phyloP scores from a whole-genome alignment of 1,284 basidiomycete species.

The Pseudozyma pruni region DNA sequence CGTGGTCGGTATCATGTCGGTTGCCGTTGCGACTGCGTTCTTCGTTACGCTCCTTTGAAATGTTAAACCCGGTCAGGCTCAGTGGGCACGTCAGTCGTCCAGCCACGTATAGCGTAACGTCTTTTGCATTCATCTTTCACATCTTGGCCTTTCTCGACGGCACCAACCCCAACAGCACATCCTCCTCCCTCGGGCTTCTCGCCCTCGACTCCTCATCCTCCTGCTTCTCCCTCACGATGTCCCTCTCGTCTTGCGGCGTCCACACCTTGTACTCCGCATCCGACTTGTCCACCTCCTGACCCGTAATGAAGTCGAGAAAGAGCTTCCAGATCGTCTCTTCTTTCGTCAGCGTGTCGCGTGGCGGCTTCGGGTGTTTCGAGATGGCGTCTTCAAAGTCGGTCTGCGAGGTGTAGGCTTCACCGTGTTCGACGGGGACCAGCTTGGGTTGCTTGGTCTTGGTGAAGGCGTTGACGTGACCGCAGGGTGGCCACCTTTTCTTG shows the following conservation, averaged over 20 bases:
- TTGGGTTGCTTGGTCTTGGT: conserved; percentile 30
- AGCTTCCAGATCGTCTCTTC: conserved; percentile 58
- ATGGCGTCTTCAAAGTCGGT: conserved; percentile 25
- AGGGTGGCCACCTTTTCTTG: conserved; percentile 45
- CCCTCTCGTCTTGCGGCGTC: conserved; percentile 40
- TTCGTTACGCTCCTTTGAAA: not conserved
- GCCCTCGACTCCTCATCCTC: conserved; percentile 20
- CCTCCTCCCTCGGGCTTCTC: conserved; percentile 22
- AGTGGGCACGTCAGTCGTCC: not conserved
- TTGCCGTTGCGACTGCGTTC: not conserved
- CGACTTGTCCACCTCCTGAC: conserved; percentile 30
- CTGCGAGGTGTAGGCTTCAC: conserved; percentile 46
- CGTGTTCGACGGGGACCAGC: conserved; percentile 39
- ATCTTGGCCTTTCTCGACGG: conserved; percentile 24
- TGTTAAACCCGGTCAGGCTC: too few species aligned
- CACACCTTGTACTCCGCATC: conserved; percentile 40
- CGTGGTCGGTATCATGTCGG: not conserved
- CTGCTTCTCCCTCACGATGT: conserved; percentile 24
- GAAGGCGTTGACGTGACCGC: conserved; percentile 51
- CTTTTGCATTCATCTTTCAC: conserved; percentile 9
- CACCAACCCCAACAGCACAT: conserved; percentile 27
- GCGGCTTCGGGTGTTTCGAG: conserved; percentile 18
- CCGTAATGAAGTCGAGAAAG: conserved; percentile 47
- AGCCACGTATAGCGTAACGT: not conserved
- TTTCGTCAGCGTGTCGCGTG: conserved; percentile 30